Percentiles rank a stretch among this genome's conserved stretches.
phyloP scores from a whole-genome alignment of 2,329 filamentous ascomycete species.

The Alternaria tenuissima region DNA sequence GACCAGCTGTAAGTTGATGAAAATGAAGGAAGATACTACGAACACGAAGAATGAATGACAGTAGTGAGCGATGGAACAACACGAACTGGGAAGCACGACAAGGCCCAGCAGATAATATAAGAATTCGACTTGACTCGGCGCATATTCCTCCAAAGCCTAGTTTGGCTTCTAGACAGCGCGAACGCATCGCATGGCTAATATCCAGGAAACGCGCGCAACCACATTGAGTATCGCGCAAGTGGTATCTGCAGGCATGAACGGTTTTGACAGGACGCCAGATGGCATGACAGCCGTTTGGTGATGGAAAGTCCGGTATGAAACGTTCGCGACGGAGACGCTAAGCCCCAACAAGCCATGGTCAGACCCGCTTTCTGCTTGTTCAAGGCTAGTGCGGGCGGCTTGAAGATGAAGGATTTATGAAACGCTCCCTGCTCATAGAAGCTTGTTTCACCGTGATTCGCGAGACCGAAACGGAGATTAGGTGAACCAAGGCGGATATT shows the following conservation, averaged over 20 bases:
- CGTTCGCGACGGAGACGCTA: constrained; percentile 22
- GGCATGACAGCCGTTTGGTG: constrained; percentile 17
- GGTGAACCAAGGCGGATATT: constrained; percentile 11
- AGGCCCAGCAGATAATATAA: constrained; percentile 12
- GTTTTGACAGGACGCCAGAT: constrained; percentile 16
- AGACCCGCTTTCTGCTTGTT: constrained; percentile 4
- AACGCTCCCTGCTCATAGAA: constrained; percentile 26
- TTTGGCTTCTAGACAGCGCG: constrained; percentile 1
- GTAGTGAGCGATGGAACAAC: constrained; percentile 18
- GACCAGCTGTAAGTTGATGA: constrained; percentile 31
- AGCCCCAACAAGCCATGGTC: constrained; percentile 3
- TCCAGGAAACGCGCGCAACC: constrained; percentile 13
- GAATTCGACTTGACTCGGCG: constrained; percentile 16
- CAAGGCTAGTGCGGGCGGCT: constrained; percentile 14
- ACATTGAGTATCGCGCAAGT: constrained; percentile 27
- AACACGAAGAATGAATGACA: constrained; percentile 30
- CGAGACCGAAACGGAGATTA: constrained; percentile 21
- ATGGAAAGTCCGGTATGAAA: constrained; percentile 30
- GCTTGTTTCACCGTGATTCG: constrained; percentile 24
- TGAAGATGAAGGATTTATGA: constrained; percentile 23
- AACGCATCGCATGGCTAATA: constrained; percentile 2
- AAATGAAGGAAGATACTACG: constrained; percentile 20
- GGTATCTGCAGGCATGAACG: constrained; percentile 17
- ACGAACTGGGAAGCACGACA: constrained; percentile 16
- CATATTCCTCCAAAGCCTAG: constrained; percentile 7